Evolutionary conservation across 768 basidiomycete species (phyloP), one percentile per base, ranked within the genome.

Genomic region (Leccinum sublutescens): DNA sequence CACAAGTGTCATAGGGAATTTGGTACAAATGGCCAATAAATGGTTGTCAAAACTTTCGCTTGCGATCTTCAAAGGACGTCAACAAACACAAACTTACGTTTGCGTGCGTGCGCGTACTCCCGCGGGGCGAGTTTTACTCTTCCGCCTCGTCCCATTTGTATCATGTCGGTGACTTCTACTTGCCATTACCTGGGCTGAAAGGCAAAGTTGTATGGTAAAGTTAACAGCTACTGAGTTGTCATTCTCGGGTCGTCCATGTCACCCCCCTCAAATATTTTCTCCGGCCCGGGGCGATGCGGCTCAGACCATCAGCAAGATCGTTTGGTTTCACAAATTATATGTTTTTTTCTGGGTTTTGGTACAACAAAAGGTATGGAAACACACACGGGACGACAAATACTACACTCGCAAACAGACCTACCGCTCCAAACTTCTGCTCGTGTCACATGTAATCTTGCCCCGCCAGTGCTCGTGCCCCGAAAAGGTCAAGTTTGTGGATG

Each of bases 1-100:
- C 68, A 95, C 87, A 71, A 87, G 86, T 34, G 93, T 74, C 50
- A 78, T 77, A 2, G 93, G 93, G 71, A 86, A 95, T 67, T 79
- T 84, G 27, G 76, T 73, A 67, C 89, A 91, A 1, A 27, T 27
- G 27, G 27, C 27, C 27, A 27, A 27, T 8, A 8, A 73, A 96
- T 93, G 33, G 82, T 86, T 54, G 79, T 83, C 62, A 95, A 77
- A n/a, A 94, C 95, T 73, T 96, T 91, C 1, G 95, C 27, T 84
- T 25, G 94, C 85, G 58, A 97, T 88, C 94, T 40, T 95, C 60
- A 17, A 52, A 25, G 40, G 51, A 49, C 0, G 43, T 64, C 52
- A 64, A 25, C 17, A 14, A 36, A 17, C 4, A 29, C 8, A 29
- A 0, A 17, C 27, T 27, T 31, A 31, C 29, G 29, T 31, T 31